Conservation (phyloP, 164 flowering plant species). For the Euptelea pleiosperma region DNA sequence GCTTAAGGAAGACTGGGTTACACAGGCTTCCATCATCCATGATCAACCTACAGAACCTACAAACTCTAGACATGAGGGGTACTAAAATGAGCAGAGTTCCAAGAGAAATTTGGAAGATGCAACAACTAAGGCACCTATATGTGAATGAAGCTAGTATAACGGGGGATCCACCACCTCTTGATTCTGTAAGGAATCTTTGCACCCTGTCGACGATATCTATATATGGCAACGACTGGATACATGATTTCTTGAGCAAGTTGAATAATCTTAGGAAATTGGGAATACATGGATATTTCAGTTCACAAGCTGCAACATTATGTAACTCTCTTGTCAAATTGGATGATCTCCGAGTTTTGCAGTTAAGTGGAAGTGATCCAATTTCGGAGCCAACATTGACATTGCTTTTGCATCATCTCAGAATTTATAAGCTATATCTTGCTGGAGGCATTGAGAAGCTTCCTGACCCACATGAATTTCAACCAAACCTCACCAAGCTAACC, state of each 20-base stretch:
- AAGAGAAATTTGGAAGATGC: background rate
- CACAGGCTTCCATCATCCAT: background rate
- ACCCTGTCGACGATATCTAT: background rate
- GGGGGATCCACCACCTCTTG: background rate
- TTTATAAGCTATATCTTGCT: no score
- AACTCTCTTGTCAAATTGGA: background rate
- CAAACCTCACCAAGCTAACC: no score
- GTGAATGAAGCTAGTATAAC: background rate
- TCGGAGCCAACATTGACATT: no score
- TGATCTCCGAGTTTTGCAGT: no score
- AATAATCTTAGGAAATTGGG: background rate
- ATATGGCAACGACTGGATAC: background rate
- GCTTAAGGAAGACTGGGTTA: no score
- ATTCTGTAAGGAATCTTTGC: background rate
- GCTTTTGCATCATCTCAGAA: no score
- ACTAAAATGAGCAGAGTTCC: no score
- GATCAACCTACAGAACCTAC: background rate
- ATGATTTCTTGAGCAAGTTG: background rate
- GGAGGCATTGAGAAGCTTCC: no score
- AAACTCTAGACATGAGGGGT: no score
- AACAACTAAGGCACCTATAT: conserved; percentile 7
- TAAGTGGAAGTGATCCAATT: no score
- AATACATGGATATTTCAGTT: background rate
- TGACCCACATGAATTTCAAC: no score
- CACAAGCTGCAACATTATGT: background rate